These are phyloP conservation scores for Podospora sp. DNA, from an alignment of 495 filamentous ascomycete genomes.

Conservation along the genomic window DNA sequence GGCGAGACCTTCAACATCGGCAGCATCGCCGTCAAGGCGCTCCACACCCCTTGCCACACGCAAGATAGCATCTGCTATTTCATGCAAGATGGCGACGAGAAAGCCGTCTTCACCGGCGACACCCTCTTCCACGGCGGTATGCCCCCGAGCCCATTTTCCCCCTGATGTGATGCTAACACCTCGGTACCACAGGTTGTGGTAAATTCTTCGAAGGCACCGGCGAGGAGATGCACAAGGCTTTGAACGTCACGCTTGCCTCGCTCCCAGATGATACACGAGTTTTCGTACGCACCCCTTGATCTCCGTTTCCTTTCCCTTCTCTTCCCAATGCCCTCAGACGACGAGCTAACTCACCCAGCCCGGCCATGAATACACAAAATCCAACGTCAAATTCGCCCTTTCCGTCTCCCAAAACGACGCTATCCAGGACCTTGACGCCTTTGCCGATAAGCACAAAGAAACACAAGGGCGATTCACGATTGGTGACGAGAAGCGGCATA, in stretches of 20 bases:
- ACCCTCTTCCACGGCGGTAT: slow-evolving; percentile 91
- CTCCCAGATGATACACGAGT: slow-evolving; percentile 93
- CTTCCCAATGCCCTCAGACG: too few species aligned
- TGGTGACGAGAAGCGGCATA: slow-evolving; percentile 97
- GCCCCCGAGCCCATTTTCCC: slow-evolving; percentile 12
- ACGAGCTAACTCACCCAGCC: slow-evolving; percentile 53
- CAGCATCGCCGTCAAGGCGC: slow-evolving; percentile 79
- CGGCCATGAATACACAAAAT: slow-evolving; percentile 96
- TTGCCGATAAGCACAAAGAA: slow-evolving; percentile 77
- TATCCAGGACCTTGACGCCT: slow-evolving; percentile 73
- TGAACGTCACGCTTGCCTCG: slow-evolving; percentile 80
- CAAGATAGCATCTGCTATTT: slow-evolving; percentile 95
- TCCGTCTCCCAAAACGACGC: slow-evolving; percentile 73
- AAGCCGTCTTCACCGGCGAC: slow-evolving; percentile 92
- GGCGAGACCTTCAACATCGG: slow-evolving; percentile 82
- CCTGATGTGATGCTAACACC: background rate
- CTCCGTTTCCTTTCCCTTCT: too few species aligned
- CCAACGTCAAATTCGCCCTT: slow-evolving; percentile 84
- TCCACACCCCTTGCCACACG: slow-evolving; percentile 96
- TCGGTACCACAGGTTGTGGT: slow-evolving; percentile 71
- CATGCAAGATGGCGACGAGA: slow-evolving; percentile 78
- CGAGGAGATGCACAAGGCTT: slow-evolving; percentile 82
- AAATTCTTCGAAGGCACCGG: slow-evolving; percentile 94
- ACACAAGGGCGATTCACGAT: slow-evolving; percentile 98
- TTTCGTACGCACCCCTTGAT: slow-evolving; percentile 69